A percentile compares a stretch with the other conserved stretches of the same genome.
Conservation (phyloP, 164 flowering plant species). For the Buxus sempervirens region DNA sequence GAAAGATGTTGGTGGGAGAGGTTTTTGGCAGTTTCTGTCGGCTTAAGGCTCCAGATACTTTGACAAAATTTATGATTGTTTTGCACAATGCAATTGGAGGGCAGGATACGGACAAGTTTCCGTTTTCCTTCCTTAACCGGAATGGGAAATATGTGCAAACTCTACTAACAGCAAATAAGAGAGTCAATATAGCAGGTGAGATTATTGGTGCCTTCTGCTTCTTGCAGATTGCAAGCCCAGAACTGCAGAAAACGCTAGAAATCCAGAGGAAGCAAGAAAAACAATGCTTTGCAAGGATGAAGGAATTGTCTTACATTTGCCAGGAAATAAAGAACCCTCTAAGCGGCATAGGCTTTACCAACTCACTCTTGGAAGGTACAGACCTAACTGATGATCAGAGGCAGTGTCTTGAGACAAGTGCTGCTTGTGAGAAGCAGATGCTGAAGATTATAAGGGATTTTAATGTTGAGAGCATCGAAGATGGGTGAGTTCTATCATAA, state of each 20-base stretch:
- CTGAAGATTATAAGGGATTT: conserved; percentile 64
- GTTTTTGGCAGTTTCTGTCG: conserved; percentile 86
- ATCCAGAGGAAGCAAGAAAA: conserved; percentile 79
- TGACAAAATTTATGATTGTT: conserved; percentile 90
- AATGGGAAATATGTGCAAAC: conserved; percentile 80
- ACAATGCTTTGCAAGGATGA: conserved; percentile 61
- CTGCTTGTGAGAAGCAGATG: conserved; percentile 96
- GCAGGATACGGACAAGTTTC: conserved; percentile 70
- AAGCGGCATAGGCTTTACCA: conserved; percentile 75
- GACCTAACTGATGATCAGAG: conserved; percentile 79
- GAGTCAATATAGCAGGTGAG: conserved; percentile 71
- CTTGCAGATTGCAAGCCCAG: conserved; percentile 89
- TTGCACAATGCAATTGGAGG: conserved; percentile 88
- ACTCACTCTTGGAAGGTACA: conserved; percentile 74
- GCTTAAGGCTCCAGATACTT: conserved; percentile 81
- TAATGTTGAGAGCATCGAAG: conserved; percentile 65
- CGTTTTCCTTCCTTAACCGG: conserved; percentile 71
- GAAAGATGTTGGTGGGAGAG: conserved; percentile 89
- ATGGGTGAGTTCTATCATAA: conserved; percentile 53
- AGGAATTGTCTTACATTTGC: conserved; percentile 87
- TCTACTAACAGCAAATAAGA: conserved; percentile 90
- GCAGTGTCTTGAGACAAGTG: conserved; percentile 87
- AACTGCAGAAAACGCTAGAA: conserved; percentile 73
- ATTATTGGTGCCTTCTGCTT: conserved; percentile 91
- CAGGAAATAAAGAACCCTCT: conserved; percentile 89